Evolutionary conservation across 2,329 filamentous ascomycete species (phyloP).

Genomic region (Cryphonectria radicalis): DNA sequence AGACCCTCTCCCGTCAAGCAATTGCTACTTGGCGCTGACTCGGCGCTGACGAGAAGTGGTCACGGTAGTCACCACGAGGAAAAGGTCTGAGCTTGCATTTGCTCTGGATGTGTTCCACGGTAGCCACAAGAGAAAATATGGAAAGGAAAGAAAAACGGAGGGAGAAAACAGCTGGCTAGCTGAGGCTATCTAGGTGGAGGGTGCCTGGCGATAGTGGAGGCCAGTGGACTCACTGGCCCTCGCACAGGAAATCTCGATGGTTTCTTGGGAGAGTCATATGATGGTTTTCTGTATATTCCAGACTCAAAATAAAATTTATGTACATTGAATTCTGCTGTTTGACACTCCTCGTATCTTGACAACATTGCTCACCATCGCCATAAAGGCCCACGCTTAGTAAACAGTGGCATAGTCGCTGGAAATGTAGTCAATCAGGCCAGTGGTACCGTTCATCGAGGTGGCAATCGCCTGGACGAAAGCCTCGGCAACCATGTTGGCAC

Average conservation of each 20-base stretch:
- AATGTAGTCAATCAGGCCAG: constrained; percentile 34
- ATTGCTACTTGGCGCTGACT: not conserved
- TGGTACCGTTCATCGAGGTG: constrained; percentile 36
- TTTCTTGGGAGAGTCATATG: not conserved
- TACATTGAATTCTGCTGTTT: not conserved
- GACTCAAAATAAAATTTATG: not conserved
- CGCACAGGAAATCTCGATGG: too few relatives aligned
- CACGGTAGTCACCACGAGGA: too few relatives aligned
- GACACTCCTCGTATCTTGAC: not conserved
- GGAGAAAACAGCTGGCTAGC: too few relatives aligned
- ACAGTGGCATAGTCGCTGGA: constrained; percentile 33
- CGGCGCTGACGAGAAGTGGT: not conserved
- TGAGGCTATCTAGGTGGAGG: too few relatives aligned
- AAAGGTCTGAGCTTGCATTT: not conserved
- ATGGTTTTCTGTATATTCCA: not conserved
- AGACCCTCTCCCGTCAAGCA: not conserved
- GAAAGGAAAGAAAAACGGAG: too few relatives aligned
- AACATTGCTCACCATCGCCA: not conserved
- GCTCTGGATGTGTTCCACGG: not conserved
- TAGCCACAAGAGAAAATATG: not conserved
- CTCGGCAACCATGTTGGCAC: constrained; percentile 57
- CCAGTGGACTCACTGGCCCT: too few relatives aligned
- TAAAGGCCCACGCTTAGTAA: constrained; percentile 24
- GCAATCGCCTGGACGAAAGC: constrained; percentile 59
- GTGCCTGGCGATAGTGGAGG: too few relatives aligned